These are phyloP conservation scores for Davidsoniella virescens DNA, from an alignment of 2,329 filamentous ascomycete species.

Conservation along the genomic window DNA sequence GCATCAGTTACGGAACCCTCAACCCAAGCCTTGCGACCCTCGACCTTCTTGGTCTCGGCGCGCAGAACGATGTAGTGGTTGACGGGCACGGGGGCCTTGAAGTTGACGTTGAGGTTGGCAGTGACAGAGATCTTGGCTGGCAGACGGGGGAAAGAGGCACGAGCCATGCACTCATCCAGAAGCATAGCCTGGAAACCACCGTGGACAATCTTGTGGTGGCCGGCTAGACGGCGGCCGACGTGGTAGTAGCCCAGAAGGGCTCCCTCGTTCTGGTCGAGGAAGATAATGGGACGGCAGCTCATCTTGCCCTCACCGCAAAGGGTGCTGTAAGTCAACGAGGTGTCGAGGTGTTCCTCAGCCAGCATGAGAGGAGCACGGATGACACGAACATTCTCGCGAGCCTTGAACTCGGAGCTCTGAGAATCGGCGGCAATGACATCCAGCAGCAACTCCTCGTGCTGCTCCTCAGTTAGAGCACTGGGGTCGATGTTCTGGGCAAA, in stretches of 20 bases:
- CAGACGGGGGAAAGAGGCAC: conserved; percentile 75
- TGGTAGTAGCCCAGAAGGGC: conserved; percentile 13
- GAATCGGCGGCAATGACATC: conserved; percentile 11
- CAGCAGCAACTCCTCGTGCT: conserved; percentile 12
- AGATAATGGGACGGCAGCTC: conserved; percentile 12
- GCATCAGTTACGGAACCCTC: conserved; percentile 34
- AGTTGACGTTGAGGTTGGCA: conserved; percentile 69
- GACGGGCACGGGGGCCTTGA: conserved; percentile 64
- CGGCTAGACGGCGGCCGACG: conserved; percentile 63
- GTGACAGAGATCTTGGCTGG: conserved; percentile 78
- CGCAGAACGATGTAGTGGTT: conserved; percentile 60
- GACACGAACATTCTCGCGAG: conserved; percentile 9
- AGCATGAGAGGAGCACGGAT: conserved; percentile 12
- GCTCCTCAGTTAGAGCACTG: conserved; percentile 2
- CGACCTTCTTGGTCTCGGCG: conserved; percentile 67
- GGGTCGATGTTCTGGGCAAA: conserved; percentile 8
- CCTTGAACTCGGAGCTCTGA: conserved; percentile 8
- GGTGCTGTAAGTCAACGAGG: conserved; percentile 10
- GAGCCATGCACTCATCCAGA: conserved; percentile 74
- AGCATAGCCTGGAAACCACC: conserved; percentile 84
- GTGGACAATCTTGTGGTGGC: conserved; percentile 81
- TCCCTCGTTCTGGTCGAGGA: conserved; percentile 11
- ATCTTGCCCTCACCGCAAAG: conserved; percentile 11
- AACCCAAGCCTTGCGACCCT: conserved; percentile 91
- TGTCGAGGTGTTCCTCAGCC: conserved; percentile 11